Percentiles rank a stretch among this genome's conserved stretches.
Evolutionary conservation across 192 early-diverging fungal species (phyloP).

Genomic region (Chytriomyces sp.): DNA sequence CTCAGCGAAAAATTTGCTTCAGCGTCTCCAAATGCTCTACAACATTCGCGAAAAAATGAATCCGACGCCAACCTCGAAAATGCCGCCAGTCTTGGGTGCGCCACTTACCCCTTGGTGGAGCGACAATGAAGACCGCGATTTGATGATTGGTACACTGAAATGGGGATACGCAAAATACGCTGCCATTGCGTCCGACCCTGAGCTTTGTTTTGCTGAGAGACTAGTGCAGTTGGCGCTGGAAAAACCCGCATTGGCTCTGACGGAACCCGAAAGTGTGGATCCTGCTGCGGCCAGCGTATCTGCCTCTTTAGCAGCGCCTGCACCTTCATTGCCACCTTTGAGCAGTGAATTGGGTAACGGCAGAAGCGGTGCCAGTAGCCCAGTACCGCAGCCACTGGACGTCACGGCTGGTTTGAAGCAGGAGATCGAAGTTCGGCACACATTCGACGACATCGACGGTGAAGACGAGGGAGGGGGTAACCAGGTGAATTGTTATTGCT

Average conservation of each 20-base stretch:
- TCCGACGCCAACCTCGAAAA: constrained; percentile 64
- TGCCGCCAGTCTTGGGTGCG: constrained; percentile 71
- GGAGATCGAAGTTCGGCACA: constrained; percentile 14
- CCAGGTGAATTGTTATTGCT: neutral
- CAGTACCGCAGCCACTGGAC: neutral
- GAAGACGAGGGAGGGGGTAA: constrained; percentile 29
- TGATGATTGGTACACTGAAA: constrained; percentile 77
- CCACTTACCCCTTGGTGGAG: constrained; percentile 71
- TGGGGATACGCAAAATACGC: constrained; percentile 77
- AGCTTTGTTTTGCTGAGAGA: constrained; percentile 43
- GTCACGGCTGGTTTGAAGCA: constrained; percentile 38
- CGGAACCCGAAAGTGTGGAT: constrained; percentile 1
- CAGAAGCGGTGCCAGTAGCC: neutral
- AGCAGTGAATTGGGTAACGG: no score
- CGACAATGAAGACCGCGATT: constrained; percentile 74
- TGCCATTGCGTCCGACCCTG: constrained; percentile 54
- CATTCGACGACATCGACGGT: constrained; percentile 12
- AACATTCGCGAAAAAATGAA: constrained; percentile 73
- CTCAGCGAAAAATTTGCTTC: constrained; percentile 68
- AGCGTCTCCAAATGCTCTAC: constrained; percentile 77
- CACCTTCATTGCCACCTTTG: no score
- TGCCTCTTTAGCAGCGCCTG: neutral
- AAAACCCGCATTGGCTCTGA: constrained; percentile 4
- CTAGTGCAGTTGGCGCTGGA: constrained; percentile 20
- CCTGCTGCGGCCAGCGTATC: neutral